Percentiles rank a stretch among this genome's conserved stretches.
These are phyloP conservation scores for Pyrus communis DNA, from an alignment of 306 rosid species.

Conservation along the genomic window DNA sequence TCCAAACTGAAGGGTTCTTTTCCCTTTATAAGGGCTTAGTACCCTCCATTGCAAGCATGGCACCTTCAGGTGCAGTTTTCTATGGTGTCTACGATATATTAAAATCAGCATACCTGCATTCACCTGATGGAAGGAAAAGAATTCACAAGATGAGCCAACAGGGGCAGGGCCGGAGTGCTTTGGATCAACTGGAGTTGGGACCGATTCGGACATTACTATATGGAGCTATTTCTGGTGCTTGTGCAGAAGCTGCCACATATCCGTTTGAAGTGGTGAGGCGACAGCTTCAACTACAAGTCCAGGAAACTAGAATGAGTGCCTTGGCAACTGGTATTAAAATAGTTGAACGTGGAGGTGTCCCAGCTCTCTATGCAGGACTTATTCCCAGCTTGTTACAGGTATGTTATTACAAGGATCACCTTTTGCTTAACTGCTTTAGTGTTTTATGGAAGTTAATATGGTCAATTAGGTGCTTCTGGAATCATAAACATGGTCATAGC, in stretches of 20 bases:
- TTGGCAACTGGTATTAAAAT: conserved; percentile 64
- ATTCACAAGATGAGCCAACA: conserved; percentile 56
- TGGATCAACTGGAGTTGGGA: conserved; percentile 91
- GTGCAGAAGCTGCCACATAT: conserved; percentile 92
- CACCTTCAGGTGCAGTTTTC: conserved; percentile 94
- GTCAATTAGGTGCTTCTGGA: neutral
- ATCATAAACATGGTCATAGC: too few relatives aligned
- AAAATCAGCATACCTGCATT: conserved; percentile 75
- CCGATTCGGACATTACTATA: conserved; percentile 70
- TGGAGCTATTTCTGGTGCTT: conserved; percentile 95
- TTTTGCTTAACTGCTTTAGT: neutral
- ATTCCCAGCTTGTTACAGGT: conserved; percentile 96
- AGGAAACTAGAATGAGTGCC: conserved; percentile 68
- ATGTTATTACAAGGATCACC: conserved; percentile 21
- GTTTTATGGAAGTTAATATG: neutral
- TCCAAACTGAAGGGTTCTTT: conserved; percentile 86
- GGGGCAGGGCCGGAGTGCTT: conserved; percentile 63
- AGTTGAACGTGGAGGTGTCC: conserved; percentile 78
- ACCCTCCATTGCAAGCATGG: conserved; percentile 93
- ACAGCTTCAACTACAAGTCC: conserved; percentile 85
- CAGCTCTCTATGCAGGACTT: conserved; percentile 91
- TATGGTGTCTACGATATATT: conserved; percentile 88
- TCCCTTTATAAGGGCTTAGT: conserved; percentile 89
- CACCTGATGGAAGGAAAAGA: conserved; percentile 84
- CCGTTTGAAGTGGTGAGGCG: conserved; percentile 95